phyloP scores from a whole-genome alignment of 345 rosid genomes.

The Geranium rotundifolium region DNA sequence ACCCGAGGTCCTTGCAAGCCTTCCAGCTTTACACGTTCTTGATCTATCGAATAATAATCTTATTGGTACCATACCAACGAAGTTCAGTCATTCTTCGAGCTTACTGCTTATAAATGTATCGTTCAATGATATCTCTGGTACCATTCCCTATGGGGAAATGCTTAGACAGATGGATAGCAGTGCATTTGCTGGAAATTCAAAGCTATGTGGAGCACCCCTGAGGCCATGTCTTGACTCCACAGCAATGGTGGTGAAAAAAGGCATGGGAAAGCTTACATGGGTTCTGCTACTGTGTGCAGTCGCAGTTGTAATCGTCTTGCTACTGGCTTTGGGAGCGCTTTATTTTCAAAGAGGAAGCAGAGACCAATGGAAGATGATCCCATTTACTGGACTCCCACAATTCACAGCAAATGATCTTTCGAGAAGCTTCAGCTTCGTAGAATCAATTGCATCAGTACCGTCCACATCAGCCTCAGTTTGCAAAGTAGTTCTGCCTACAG shows the following conservation, averaged over 20 bases:
- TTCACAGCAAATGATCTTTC: conserved; percentile 69
- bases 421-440: conserved; percentile 45
- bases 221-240: conserved; percentile 41
- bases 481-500: conserved; percentile 76
- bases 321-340: conserved; percentile 37
- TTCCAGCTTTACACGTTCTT: conserved; percentile 36
- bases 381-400: conserved; percentile 60
- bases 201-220: conserved; percentile 74
- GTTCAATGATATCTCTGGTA: conserved; percentile 50
- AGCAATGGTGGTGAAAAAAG: conserved; percentile 19
- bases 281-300: conserved; percentile 47
- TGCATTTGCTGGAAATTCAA: conserved; percentile 60
- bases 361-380: conserved; percentile 72
- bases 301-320: conserved; percentile 26
- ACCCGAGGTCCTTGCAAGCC: conserved; percentile 41
- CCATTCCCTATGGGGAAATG: conserved; percentile 46
- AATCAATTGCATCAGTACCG: conserved; percentile 28
- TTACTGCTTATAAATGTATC: conserved; percentile 45
- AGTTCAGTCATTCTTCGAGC: conserved; percentile 39
- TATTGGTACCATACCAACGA: conserved; percentile 48
- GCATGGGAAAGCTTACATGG: conserved; percentile 28
- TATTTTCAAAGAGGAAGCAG: conserved; percentile 37
- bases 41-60: conserved; percentile 62
- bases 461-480: conserved; percentile 33
- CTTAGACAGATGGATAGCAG: conserved; percentile 48